Conservation (phyloP, 441 rosid genomes). For the Gossypium davidsonii region DNA sequence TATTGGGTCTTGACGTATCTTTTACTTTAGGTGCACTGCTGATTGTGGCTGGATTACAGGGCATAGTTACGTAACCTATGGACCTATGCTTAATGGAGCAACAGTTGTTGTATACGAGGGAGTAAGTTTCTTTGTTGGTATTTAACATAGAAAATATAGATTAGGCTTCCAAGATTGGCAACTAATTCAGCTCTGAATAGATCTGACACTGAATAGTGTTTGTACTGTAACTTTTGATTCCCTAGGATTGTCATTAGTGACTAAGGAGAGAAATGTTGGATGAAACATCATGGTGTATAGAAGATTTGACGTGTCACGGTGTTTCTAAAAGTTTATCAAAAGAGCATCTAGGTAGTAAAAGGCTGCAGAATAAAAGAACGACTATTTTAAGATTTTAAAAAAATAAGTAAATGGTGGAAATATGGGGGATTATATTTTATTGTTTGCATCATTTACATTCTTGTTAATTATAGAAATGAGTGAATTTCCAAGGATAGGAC, state of each 20-base stretch:
- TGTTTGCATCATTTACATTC: not conserved
- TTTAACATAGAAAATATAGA: conserved; percentile 2
- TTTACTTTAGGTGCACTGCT: conserved; percentile 85
- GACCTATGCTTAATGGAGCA: conserved; percentile 98
- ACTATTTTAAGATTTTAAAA: not conserved
- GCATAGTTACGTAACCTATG: conserved; percentile 95
- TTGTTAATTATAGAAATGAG: not conserved
- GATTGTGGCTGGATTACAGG: conserved; percentile 99
- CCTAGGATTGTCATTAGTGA: not conserved
- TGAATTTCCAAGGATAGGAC: not conserved
- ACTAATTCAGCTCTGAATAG: not conserved
- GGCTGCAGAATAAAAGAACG: not conserved
- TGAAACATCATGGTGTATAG: not conserved
- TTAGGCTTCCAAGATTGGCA: not conserved
- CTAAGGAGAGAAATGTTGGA: not conserved
- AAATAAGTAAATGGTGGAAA: not conserved
- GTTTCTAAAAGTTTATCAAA: conserved; percentile 4
- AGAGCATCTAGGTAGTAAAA: not conserved
- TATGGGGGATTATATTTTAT: not conserved
- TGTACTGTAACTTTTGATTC: not conserved
- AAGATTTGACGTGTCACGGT: not conserved
- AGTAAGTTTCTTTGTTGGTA: conserved; percentile 40
- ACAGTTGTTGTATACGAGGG: conserved; percentile 75
- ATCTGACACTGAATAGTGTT: not conserved
- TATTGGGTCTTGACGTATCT: not conserved